Evolutionary conservation across 2,329 filamentous ascomycete genomes (phyloP).

Genomic region (Fusarium caatingaense): DNA sequence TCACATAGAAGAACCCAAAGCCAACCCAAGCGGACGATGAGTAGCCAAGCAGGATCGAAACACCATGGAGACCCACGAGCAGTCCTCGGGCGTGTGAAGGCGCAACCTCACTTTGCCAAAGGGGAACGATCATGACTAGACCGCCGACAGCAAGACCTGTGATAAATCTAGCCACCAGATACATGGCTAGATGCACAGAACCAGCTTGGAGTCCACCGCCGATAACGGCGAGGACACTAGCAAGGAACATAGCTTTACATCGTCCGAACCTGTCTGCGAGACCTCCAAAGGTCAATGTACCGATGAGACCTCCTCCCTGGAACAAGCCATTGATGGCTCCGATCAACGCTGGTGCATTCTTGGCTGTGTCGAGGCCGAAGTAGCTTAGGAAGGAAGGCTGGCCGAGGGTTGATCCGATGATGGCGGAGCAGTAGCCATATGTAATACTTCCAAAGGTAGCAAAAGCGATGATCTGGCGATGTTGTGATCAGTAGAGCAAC

Average conservation of each 20-base stretch:
- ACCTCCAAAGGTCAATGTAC: background rate
- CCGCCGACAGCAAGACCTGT: background rate
- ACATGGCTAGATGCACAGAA: background rate
- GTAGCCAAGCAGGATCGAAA: background rate
- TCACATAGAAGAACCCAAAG: background rate
- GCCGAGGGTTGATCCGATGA: background rate
- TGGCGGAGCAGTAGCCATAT: constrained; percentile 1
- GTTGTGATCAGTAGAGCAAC: fast-evolving
- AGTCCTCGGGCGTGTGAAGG: background rate
- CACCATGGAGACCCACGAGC: constrained; percentile 1
- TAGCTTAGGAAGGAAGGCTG: background rate
- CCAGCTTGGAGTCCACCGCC: background rate
- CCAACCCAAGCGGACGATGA: background rate
- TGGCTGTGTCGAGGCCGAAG: constrained; percentile 1
- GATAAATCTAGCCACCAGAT: background rate
- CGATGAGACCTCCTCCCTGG: background rate
- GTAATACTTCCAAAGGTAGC: constrained; percentile 1
- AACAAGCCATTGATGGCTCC: background rate
- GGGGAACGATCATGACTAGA: background rate
- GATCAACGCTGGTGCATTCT: background rate
- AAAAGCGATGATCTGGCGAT: background rate
- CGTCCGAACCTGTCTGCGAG: background rate
- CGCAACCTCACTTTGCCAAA: constrained; percentile 1
- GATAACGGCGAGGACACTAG: background rate
- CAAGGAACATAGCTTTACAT: background rate